phyloP scores from a whole-genome alignment of 768 basidiomycete species.

The Ramaria rubella region DNA sequence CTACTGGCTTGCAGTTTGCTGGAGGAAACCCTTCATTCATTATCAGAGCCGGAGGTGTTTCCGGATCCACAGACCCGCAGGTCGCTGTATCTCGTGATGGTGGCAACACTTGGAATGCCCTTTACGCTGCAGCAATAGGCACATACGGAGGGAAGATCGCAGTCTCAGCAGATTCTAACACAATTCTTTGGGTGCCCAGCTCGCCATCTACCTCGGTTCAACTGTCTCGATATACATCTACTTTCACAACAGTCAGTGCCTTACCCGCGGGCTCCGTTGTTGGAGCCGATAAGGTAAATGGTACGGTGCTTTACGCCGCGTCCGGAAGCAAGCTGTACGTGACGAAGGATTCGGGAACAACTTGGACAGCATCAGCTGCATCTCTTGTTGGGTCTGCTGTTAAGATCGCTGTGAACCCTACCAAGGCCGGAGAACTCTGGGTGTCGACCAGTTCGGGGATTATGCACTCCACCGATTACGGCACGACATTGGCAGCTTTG shows the following conservation, averaged over 20 bases:
- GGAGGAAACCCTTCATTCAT: conserved; percentile 44
- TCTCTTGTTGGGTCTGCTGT: conserved; percentile 43
- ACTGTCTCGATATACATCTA: conserved; percentile 43
- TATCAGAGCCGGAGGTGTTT: conserved; percentile 24
- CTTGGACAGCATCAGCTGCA: conserved; percentile 36
- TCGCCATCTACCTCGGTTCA: conserved; percentile 37
- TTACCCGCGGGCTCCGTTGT: conserved; percentile 50
- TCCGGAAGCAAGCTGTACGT: conserved; percentile 50
- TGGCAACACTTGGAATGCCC: conserved; percentile 42
- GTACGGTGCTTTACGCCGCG: conserved; percentile 54
- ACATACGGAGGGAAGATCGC: conserved; percentile 27
- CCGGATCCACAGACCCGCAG: conserved; percentile 36
- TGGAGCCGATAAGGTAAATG: conserved; percentile 56
- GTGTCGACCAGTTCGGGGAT: conserved; percentile 49
- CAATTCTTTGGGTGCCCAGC: conserved; percentile 50
- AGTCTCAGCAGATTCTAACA: conserved; percentile 47
- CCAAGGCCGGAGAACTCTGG: conserved; percentile 55
- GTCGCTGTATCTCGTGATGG: conserved; percentile 51
- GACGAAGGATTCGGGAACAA: conserved; percentile 50
- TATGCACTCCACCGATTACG: conserved; percentile 51
- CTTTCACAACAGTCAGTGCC: conserved; percentile 44
- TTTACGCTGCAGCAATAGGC: conserved; percentile 2
- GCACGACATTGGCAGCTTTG: conserved; percentile 42
- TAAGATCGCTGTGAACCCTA: conserved; percentile 50
- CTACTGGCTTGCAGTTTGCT: no score